These are phyloP conservation scores for Diaporthe batatas DNA, from an alignment of 2,329 filamentous ascomycete species.

Conservation along the genomic window DNA sequence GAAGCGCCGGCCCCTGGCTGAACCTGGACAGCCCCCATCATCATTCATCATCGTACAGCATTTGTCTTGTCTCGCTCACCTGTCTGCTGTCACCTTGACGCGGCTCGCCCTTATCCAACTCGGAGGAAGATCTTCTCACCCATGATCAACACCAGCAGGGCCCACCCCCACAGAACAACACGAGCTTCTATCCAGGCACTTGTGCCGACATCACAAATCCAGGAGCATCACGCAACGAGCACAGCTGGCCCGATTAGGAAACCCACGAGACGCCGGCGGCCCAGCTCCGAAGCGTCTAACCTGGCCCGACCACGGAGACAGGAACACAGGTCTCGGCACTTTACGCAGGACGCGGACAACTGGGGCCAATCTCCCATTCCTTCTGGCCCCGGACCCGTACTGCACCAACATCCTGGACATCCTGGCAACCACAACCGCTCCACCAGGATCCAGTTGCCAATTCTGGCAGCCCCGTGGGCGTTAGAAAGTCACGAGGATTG, in stretches of 20 bases:
- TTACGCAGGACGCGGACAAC: slow-evolving; percentile 28
- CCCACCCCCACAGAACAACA: background rate
- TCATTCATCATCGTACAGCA: slow-evolving; percentile 22
- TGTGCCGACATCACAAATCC: background rate
- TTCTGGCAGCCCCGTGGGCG: slow-evolving; percentile 35
- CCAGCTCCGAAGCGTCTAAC: slow-evolving; percentile 39
- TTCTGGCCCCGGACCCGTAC: slow-evolving; percentile 5
- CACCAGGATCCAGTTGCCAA: slow-evolving; percentile 11
- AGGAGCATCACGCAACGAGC: slow-evolving; percentile 26
- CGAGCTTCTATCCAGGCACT: background rate
- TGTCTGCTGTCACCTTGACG: background rate
- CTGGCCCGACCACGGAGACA: slow-evolving; percentile 12
- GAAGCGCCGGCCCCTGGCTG: background rate
- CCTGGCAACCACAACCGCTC: background rate
- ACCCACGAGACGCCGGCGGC: slow-evolving; percentile 37
- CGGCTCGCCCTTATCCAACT: background rate
- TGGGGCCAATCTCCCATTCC: slow-evolving; percentile 15
- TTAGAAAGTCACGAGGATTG: slow-evolving; percentile 30
- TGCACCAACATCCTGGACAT: slow-evolving; percentile 14
- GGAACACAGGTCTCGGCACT: slow-evolving; percentile 33
- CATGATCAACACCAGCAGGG: slow-evolving; percentile 21
- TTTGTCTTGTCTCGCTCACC: background rate
- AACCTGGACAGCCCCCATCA: background rate
- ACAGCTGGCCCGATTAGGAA: slow-evolving; percentile 37
- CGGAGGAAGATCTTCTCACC: background rate